Evolutionary conservation across 352 stramenopile genomes (phyloP).

Genomic region (Peronospora belbahrii): DNA sequence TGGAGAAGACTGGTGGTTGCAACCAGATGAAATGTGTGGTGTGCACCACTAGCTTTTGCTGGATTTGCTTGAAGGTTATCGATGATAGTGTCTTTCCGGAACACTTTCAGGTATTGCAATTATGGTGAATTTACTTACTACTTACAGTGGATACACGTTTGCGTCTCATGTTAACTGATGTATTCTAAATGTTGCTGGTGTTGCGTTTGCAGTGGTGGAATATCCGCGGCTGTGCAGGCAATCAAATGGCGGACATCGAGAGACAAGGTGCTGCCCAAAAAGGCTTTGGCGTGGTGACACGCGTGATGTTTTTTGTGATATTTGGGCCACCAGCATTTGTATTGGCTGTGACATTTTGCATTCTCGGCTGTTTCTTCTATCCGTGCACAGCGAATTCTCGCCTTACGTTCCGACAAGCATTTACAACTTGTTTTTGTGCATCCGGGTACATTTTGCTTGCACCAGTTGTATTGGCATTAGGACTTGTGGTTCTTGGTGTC

Average conservation of each 20-base stretch:
- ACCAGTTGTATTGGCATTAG: slow-evolving; percentile 31
- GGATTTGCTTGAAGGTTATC: slow-evolving; percentile 77
- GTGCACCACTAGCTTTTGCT: slow-evolving; percentile 84
- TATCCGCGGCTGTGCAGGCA: slow-evolving; percentile 55
- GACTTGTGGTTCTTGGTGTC: slow-evolving; percentile 21
- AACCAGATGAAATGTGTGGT: slow-evolving; percentile 88
- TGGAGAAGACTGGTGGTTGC: slow-evolving; percentile 87
- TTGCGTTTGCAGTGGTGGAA: slow-evolving; percentile 66
- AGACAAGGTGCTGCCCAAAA: slow-evolving; percentile 34
- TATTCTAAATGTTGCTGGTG: background rate
- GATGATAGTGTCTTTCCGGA: slow-evolving; percentile 80
- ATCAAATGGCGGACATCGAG: slow-evolving; percentile 62
- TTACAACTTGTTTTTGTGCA: slow-evolving; percentile 58
- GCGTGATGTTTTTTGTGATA: slow-evolving; percentile 51
- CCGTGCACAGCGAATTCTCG: slow-evolving; percentile 42
- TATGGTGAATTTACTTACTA: background rate
- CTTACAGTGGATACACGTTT: background rate
- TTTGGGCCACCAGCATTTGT: slow-evolving; percentile 57
- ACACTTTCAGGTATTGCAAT: slow-evolving; percentile 64
- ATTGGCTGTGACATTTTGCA: slow-evolving; percentile 42
- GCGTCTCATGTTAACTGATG: background rate
- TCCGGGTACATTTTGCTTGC: slow-evolving; percentile 48
- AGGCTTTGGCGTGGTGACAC: slow-evolving; percentile 28
- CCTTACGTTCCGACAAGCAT: slow-evolving; percentile 44
- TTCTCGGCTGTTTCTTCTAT: slow-evolving; percentile 60